These are phyloP conservation scores for Chaetomium sp. DNA, from an alignment of 2,329 filamentous ascomycete genomes.

Conservation along the genomic window DNA sequence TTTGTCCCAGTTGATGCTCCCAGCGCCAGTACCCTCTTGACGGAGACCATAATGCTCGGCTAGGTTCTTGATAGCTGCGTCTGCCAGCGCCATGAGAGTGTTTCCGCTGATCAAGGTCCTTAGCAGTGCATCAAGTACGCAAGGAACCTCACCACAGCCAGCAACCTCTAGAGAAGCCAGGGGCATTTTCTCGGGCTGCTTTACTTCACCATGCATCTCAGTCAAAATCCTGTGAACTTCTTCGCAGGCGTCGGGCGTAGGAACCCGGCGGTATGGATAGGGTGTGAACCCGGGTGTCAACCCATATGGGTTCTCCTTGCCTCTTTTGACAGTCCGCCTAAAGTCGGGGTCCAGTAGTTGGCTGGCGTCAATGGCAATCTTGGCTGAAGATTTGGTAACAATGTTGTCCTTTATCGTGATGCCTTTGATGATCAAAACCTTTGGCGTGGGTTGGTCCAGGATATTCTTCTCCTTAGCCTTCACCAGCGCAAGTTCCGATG, in stretches of 20 bases:
- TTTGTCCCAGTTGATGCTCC: conserved; percentile 74
- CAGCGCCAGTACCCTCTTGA: conserved; percentile 64
- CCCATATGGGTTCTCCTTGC: conserved; percentile 50
- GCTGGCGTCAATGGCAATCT: conserved; percentile 25
- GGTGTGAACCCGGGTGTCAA: conserved; percentile 61
- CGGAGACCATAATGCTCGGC: conserved; percentile 65
- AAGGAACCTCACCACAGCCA: conserved; percentile 63
- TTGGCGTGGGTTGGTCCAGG: conserved; percentile 2
- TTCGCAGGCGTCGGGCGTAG: conserved; percentile 69
- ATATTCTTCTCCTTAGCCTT: conserved; percentile 6
- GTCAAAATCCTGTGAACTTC: conserved; percentile 68
- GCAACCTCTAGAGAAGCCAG: conserved; percentile 70
- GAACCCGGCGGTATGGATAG: conserved; percentile 67
- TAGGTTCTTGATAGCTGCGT: conserved; percentile 66
- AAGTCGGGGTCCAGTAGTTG: conserved; percentile 31
- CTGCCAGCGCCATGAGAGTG: conserved; percentile 56
- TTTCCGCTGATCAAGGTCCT: conserved; percentile 57
- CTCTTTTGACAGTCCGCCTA: conserved; percentile 29
- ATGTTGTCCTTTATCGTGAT: conserved; percentile 17
- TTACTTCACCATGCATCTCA: conserved; percentile 64
- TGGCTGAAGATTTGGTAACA: conserved; percentile 8
- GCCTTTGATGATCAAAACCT: conserved; percentile 26
- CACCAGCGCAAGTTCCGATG: neutral
- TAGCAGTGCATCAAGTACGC: conserved; percentile 56
- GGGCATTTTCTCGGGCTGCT: conserved; percentile 67